These are phyloP conservation scores for Astrothelium macrocarpum DNA, from an alignment of 495 filamentous ascomycete species.

Conservation along the genomic window DNA sequence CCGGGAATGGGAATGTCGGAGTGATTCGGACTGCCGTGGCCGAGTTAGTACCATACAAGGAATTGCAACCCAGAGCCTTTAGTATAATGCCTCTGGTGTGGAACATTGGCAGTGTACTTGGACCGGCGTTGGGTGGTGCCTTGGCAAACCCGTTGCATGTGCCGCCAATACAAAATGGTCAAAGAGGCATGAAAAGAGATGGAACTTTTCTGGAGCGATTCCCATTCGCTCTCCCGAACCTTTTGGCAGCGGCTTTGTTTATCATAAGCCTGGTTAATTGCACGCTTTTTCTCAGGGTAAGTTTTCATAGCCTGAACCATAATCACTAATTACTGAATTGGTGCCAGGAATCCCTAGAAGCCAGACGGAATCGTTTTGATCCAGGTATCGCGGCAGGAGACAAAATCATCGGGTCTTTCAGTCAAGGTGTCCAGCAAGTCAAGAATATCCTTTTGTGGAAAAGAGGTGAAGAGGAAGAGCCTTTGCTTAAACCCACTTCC, in stretches of 20 bases:
- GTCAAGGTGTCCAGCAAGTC: not conserved
- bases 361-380: not conserved
- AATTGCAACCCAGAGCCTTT: conserved; percentile 73
- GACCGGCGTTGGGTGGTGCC: conserved; percentile 76
- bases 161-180: conserved; percentile 52
- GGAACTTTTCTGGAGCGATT: conserved; percentile 55
- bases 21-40: conserved; percentile 63
- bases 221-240: conserved; percentile 75
- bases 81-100: conserved; percentile 74
- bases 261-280: conserved; percentile 61
- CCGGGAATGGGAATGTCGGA: conserved; percentile 57
- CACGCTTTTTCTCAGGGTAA: conserved; percentile 57
- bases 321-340: not conserved
- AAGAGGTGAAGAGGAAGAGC: conserved; percentile 20
- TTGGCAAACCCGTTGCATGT: conserved; percentile 67
- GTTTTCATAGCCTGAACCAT: not conserved
- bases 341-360: not conserved
- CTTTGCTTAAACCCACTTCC: conserved; percentile 19
- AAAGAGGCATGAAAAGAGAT: conserved; percentile 11
- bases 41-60: conserved; percentile 69
- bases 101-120: conserved; percentile 78
- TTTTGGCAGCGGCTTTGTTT: conserved; percentile 64
- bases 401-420: not conserved
- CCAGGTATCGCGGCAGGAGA: not conserved
- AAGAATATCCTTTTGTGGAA: not conserved